Conservation (phyloP, 1,284 basidiomycete species). For the Sanghuangporus baumii region DNA sequence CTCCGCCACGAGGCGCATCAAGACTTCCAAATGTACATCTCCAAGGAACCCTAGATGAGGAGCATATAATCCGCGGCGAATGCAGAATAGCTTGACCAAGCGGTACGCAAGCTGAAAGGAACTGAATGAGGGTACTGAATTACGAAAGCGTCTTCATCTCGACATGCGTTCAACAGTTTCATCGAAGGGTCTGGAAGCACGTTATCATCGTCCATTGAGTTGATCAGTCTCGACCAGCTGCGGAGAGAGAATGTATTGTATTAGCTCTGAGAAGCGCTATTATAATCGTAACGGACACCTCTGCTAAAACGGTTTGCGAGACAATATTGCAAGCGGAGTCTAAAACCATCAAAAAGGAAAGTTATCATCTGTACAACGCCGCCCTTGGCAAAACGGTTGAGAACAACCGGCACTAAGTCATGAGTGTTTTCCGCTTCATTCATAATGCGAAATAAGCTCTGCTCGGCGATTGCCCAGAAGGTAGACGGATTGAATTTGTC, state of each 20-base stretch:
- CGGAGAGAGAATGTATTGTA: neutral
- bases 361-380: conserved; percentile 24
- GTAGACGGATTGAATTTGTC: conserved; percentile 21
- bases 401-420: neutral
- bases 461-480: conserved; percentile 21
- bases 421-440: neutral
- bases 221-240: conserved; percentile 11
- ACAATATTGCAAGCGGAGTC: conserved; percentile 23
- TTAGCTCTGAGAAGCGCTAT: conserved; percentile 1
- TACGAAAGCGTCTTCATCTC: conserved; percentile 17
- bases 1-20: conserved; percentile 19
- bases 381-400: conserved; percentile 20
- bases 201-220: conserved; percentile 14
- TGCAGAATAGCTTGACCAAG: conserved; percentile 19
- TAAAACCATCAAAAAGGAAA: conserved; percentile 19
- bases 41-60: conserved; percentile 21
- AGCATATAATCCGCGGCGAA: conserved; percentile 18
- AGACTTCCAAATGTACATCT: conserved; percentile 22
- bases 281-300: conserved; percentile 17
- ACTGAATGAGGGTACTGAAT: conserved; percentile 12
- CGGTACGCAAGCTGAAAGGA: conserved; percentile 22
- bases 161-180: conserved; percentile 21
- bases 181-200: conserved; percentile 19
- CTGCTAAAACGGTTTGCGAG: conserved; percentile 18
- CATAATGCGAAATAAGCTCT: neutral